Conservation (phyloP, 768 basidiomycete species). For the Kwoniella sp. region DNA sequence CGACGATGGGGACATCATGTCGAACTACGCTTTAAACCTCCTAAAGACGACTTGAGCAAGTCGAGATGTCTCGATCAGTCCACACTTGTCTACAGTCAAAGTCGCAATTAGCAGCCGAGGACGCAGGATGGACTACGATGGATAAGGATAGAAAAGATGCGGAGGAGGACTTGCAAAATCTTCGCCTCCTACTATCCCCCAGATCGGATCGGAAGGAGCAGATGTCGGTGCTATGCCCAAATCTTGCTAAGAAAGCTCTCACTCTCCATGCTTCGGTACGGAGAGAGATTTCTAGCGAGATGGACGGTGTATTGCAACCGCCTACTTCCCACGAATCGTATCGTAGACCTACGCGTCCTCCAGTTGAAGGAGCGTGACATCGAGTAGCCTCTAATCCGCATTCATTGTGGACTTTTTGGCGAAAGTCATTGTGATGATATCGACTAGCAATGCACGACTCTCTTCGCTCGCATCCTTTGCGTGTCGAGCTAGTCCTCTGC, state of each 20-base stretch:
- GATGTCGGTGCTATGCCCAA: not conserved
- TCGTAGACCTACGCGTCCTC: not conserved
- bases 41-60: not conserved
- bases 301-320: not conserved
- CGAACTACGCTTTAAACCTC: not conserved
- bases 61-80: not conserved
- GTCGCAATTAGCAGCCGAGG: not conserved
- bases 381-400: not conserved
- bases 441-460: not conserved
- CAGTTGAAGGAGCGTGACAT: not conserved
- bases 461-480: not conserved
- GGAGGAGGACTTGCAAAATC: not conserved
- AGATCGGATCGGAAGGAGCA: not conserved
- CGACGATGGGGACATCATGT: not conserved
- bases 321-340: not conserved
- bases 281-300: not conserved
- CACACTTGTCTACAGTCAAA: not conserved
- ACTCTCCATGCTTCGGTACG: not conserved
- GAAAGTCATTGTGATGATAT: not conserved
- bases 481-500: constrained; percentile 3
- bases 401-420: not conserved
- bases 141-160: not conserved
- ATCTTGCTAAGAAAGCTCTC: not conserved
- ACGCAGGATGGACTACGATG: not conserved
- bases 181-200: not conserved